Evolutionary conservation across 73 alveolate genomes (phyloP).

Genomic region (Blepharisma japonicum): DNA sequence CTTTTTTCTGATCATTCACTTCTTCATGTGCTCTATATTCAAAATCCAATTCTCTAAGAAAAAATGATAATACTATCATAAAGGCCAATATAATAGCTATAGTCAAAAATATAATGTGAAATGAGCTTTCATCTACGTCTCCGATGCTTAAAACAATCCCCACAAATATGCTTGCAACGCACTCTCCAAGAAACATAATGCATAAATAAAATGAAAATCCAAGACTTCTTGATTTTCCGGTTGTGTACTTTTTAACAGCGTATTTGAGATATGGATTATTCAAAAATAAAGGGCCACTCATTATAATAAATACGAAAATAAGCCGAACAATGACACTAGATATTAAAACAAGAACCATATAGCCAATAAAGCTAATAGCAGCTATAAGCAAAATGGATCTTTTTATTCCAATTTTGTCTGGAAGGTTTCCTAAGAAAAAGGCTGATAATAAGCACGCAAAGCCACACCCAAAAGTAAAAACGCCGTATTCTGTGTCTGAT

Average conservation of each 20-base stretch:
- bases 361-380: not conserved
- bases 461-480: not conserved
- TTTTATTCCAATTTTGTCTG: not conserved
- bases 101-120: not conserved
- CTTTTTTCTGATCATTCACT: not conserved
- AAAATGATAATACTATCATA: not conserved
- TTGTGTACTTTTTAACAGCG: conserved; percentile 5
- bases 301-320: not conserved
- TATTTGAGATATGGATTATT: not conserved
- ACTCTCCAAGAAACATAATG: not conserved
- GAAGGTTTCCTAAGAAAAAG: not conserved
- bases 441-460: not conserved
- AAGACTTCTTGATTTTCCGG: not conserved
- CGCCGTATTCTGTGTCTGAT: not conserved
- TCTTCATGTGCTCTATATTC: not conserved
- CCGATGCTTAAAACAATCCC: not conserved
- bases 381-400: not conserved
- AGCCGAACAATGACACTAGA: not conserved
- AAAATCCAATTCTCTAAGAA: not conserved
- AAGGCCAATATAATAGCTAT: not conserved
- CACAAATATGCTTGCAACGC: conserved; percentile 8
- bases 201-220: not conserved
- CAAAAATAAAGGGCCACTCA: not conserved
- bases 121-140: not conserved
- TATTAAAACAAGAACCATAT: not conserved